Evolutionary conservation across 805 yeast species (phyloP).

Genomic region (Lachancea thermotolerans): DNA sequence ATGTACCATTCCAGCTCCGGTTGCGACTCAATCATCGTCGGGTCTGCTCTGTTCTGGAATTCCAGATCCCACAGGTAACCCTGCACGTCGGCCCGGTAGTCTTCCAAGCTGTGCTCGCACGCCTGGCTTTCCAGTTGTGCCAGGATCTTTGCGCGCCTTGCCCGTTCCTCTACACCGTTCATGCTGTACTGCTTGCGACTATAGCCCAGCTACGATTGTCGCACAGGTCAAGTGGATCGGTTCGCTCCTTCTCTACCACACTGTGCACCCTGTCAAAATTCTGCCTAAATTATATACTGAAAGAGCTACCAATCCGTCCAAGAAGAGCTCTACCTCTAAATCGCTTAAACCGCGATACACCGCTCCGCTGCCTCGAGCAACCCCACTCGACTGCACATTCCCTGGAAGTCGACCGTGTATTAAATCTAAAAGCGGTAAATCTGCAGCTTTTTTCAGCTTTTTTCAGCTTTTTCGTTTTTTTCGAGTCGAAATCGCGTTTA

Average conservation of each 20-base stretch:
- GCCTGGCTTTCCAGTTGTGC: slow-evolving; percentile 12
- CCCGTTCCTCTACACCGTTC: not conserved
- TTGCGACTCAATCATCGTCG: slow-evolving; percentile 70
- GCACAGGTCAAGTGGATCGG: too few species aligned
- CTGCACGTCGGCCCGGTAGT: slow-evolving; percentile 39
- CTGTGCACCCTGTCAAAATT: too few species aligned
- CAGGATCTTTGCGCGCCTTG: not conserved
- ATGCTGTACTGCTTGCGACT: too few species aligned
- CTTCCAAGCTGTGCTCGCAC: slow-evolving; percentile 35
- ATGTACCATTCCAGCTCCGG: slow-evolving; percentile 78
- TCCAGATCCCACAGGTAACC: slow-evolving; percentile 38
- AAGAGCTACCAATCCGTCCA: too few species aligned
- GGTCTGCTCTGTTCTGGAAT: slow-evolving; percentile 20
- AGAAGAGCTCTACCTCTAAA: too few species aligned
- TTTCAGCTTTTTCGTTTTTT: too few species aligned
- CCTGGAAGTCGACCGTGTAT: not conserved
- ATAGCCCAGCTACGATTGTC: too few species aligned
- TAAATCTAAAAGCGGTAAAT: not conserved
- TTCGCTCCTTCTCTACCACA: too few species aligned
- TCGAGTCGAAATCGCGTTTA: too few species aligned
- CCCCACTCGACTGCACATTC: not conserved
- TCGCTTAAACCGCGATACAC: not conserved
- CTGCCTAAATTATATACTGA: too few species aligned
- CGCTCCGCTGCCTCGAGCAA: not conserved
- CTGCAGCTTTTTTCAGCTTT: not conserved